Percentiles rank a stretch among this genome's conserved stretches.
Conservation (phyloP, 768 basidiomycete species). For the Multifurca ochricompacta region DNA sequence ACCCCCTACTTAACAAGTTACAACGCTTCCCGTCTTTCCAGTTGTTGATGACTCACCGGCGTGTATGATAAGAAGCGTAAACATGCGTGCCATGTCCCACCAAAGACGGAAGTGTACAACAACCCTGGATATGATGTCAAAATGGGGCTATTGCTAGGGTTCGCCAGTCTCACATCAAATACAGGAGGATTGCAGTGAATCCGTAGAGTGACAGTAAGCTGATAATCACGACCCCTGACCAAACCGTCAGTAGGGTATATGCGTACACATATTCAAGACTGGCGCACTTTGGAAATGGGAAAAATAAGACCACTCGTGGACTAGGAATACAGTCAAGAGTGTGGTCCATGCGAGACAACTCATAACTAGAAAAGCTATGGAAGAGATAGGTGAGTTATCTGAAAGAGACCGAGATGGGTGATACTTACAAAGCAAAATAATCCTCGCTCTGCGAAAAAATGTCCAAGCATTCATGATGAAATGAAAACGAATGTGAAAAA, state of each 20-base stretch:
- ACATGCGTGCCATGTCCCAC: constrained; percentile 14
- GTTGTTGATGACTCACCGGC: constrained; percentile 2
- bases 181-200: constrained; percentile 14
- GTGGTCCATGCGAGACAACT: constrained; percentile 2
- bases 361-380: constrained; percentile 8
- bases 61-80: constrained; percentile 9
- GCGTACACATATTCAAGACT: neutral
- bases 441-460: constrained; percentile 19
- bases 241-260: neutral
- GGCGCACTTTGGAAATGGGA: constrained; percentile 6
- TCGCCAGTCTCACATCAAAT: constrained; percentile 13
- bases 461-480: constrained; percentile 13
- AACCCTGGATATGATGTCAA: neutral
- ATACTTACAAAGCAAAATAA: constrained; percentile 10
- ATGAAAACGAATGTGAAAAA: neutral
- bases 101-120: constrained; percentile 9
- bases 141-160: neutral
- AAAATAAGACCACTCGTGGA: constrained; percentile 2
- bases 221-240: constrained; percentile 1
- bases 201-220: neutral
- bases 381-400: neutral
- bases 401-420: neutral
- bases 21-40: neutral
- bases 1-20: constrained; percentile 2
- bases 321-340: constrained; percentile 6